Evolutionary conservation across 441 rosid genomes (phyloP).

Genomic region (Erodium moschatum): DNA sequence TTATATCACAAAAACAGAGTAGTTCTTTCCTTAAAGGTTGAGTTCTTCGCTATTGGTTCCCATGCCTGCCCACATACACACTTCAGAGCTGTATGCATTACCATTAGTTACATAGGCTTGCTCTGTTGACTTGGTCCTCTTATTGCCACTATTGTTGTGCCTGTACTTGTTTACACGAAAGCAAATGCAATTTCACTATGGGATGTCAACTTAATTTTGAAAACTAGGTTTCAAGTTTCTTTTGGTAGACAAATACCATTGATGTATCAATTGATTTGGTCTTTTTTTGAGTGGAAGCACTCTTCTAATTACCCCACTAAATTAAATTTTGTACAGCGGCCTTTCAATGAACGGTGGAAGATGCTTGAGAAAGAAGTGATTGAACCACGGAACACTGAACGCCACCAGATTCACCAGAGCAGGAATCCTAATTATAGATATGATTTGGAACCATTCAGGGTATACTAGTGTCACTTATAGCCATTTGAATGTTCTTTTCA

Average conservation of each 20-base stretch:
- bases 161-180: neutral
- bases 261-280: neutral
- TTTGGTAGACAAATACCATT: neutral
- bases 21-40: neutral
- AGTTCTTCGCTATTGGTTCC: neutral
- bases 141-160: neutral
- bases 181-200: neutral
- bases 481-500: neutral
- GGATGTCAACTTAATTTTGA: neutral
- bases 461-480: constrained; percentile 24
- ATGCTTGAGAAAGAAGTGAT: constrained; percentile 93
- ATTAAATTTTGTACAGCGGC: constrained; percentile 53
- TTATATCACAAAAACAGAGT: neutral
- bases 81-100: neutral
- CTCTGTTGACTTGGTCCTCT: neutral
- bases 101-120: neutral
- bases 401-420: constrained; percentile 56
- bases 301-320: constrained; percentile 17
- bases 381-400: constrained; percentile 82
- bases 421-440: constrained; percentile 70
- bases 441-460: constrained; percentile 93
- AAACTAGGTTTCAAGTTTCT: neutral
- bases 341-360: constrained; percentile 93
- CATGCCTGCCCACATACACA: neutral
- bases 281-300: too few species aligned